phyloP scores from a whole-genome alignment of 805 yeast species.

The Pichia sporocuriosa region DNA sequence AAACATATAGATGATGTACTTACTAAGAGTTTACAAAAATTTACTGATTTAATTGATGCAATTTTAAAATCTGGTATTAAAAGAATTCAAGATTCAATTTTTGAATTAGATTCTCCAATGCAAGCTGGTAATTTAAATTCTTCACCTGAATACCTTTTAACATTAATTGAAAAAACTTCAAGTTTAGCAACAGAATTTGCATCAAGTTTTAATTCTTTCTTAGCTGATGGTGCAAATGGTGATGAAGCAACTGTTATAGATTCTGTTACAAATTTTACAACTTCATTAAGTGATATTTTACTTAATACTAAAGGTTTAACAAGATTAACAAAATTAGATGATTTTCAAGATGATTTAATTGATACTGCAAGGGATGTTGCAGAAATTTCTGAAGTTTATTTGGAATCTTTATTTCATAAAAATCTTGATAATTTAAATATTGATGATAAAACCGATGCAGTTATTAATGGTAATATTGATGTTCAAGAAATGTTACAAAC shows the following conservation, averaged over 20 bases:
- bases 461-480: constrained; percentile 66
- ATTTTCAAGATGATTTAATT: constrained; percentile 45
- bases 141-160: constrained; percentile 60
- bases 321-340: constrained; percentile 43
- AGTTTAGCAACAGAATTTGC: constrained; percentile 75
- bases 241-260: constrained; percentile 59
- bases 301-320: constrained; percentile 65
- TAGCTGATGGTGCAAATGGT: constrained; percentile 68
- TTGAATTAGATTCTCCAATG: constrained; percentile 69
- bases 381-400: constrained; percentile 52
- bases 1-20: constrained; percentile 53
- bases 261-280: constrained; percentile 55
- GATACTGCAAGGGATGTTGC: constrained; percentile 50
- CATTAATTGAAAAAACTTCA: constrained; percentile 64
- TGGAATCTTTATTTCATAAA: constrained; percentile 51
- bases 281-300: constrained; percentile 55
- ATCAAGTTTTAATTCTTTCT: constrained; percentile 61
- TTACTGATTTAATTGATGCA: constrained; percentile 57
- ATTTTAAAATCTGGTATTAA: constrained; percentile 62
- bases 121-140: constrained; percentile 77
- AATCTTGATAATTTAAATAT: constrained; percentile 42
- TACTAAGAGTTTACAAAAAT: constrained; percentile 40
- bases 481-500: constrained; percentile 67
- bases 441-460: constrained; percentile 69
- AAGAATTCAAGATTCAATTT: constrained; percentile 64